Conservation (phyloP, 148 eudicot species). For the Camellia lanceoleosa region DNA sequence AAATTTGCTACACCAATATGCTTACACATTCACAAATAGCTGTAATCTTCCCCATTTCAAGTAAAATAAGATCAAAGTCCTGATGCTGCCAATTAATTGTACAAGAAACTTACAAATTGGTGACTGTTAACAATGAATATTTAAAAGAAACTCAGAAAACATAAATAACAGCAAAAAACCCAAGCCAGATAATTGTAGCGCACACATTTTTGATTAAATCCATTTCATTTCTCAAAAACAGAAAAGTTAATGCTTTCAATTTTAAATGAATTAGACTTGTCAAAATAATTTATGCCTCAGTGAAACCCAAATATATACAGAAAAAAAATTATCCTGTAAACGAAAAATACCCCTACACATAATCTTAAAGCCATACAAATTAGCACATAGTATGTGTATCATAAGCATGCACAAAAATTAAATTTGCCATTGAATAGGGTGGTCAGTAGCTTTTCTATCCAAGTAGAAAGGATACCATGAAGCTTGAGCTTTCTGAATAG, state of each 20-base stretch:
- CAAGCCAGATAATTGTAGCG: not conserved
- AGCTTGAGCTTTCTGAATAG: no score
- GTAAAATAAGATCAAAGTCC: not conserved
- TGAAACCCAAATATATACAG: not conserved
- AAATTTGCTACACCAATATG: not conserved
- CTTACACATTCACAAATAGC: not conserved
- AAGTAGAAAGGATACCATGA: no score
- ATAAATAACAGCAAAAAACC: not conserved
- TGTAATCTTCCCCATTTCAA: not conserved
- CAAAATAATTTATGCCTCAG: not conserved
- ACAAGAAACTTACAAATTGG: not conserved
- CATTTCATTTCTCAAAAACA: not conserved
- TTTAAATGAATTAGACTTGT: not conserved
- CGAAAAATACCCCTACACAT: no score
- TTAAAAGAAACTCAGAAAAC: not conserved
- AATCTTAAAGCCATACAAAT: no score
- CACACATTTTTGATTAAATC: not conserved
- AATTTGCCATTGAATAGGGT: no score
- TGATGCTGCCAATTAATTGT: not conserved
- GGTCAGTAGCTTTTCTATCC: no score
- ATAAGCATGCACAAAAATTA: no score
- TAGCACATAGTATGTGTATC: no score
- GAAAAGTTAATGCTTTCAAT: not conserved
- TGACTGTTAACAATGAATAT: not conserved
- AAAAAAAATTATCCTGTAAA: no score